Conservation (phyloP, 1,139 yeast species). For the Geotrichum phurueaensis region DNA sequence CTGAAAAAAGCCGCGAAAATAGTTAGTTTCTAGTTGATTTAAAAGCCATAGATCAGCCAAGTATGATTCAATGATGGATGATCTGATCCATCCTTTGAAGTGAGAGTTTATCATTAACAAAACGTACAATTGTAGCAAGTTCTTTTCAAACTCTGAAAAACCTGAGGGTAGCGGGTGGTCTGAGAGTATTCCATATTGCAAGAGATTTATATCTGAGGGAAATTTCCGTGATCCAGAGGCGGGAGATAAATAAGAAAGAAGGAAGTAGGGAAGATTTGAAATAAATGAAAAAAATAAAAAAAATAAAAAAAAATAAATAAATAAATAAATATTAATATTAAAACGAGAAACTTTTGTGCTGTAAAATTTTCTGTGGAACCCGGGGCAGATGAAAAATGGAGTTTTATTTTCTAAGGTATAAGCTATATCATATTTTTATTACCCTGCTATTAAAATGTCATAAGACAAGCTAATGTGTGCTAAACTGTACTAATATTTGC, state of each 20-base stretch:
- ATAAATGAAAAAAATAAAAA: background rate
- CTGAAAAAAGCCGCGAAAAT: slow-evolving; percentile 20
- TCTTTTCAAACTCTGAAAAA: slow-evolving; percentile 23
- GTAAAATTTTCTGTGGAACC: background rate
- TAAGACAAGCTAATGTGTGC: background rate
- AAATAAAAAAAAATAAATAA: background rate
- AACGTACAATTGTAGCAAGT: slow-evolving; percentile 31
- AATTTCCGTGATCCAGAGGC: background rate
- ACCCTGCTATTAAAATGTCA: background rate
- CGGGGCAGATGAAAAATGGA: background rate
- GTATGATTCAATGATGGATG: background rate
- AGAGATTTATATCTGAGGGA: background rate
- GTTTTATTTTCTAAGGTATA: background rate
- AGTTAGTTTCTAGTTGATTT: slow-evolving; percentile 13
- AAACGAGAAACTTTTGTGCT: background rate
- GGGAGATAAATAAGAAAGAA: background rate
- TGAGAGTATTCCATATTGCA: background rate
- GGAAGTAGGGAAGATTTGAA: background rate
- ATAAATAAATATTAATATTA: background rate
- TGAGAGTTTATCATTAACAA: background rate
- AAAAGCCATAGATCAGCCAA: background rate
- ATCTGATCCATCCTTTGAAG: background rate
- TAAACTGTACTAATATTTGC: background rate
- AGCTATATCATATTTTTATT: background rate
- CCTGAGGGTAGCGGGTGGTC: slow-evolving; percentile 7